phyloP scores from a whole-genome alignment of 257 asterid genomes.

The Solanum infundibuliforme region DNA sequence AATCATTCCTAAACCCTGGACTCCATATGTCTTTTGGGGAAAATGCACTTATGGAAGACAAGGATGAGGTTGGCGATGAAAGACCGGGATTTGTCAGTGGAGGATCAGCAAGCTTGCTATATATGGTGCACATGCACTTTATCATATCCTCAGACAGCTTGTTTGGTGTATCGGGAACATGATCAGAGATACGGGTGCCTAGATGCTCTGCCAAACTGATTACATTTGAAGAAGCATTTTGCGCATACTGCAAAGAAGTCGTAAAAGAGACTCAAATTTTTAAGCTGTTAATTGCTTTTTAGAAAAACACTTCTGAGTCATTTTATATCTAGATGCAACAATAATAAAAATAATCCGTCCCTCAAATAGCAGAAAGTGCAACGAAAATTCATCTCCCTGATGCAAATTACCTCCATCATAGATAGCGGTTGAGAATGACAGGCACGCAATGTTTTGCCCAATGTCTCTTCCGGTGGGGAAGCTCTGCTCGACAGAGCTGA shows the following conservation, averaged over 20 bases:
- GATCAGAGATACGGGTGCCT: slow-evolving; percentile 82
- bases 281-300: not conserved
- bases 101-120: slow-evolving; percentile 85
- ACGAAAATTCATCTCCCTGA: not conserved
- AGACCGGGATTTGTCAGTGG: slow-evolving; percentile 53
- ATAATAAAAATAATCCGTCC: not conserved
- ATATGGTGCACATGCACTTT: slow-evolving; percentile 78
- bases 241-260: slow-evolving; percentile 42
- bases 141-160: slow-evolving; percentile 94
- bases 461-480: slow-evolving; percentile 46
- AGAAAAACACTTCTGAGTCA: not conserved
- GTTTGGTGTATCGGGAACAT: slow-evolving; percentile 69
- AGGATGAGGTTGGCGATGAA: slow-evolving; percentile 75
- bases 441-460: slow-evolving; percentile 65
- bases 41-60: slow-evolving; percentile 65
- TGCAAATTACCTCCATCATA: slow-evolving; percentile 68
- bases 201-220: slow-evolving; percentile 96
- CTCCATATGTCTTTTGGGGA: slow-evolving; percentile 84
- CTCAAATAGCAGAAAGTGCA: not conserved
- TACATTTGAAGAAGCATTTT: slow-evolving; percentile 50
- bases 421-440: slow-evolving; percentile 95
- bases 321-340: not conserved
- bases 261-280: not conserved
- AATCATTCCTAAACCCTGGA: slow-evolving; percentile 66
- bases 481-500: slow-evolving; percentile 36